Evolutionary conservation across 31 red algal species (phyloP), one percentile per base, ranked within the genome.

Genomic region (Endocladia muricata): DNA sequence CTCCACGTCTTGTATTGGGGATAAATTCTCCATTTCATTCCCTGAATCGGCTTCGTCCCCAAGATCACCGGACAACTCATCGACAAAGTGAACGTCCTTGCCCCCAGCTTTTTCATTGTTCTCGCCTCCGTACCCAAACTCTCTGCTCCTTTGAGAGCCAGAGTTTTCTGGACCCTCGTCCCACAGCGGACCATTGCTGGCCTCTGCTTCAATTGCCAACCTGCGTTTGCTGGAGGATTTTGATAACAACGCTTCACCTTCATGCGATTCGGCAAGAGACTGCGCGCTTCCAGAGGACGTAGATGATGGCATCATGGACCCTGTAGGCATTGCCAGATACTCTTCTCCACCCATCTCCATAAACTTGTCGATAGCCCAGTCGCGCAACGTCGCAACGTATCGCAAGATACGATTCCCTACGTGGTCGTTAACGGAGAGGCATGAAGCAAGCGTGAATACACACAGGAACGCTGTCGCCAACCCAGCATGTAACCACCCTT

Each of bases 401-500:
- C 61, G 42, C 36, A 87, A 38, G 30, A 87, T 87, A 49, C 73
- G 58, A 55, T 87, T 87, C 22, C 83, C 83, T 4, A 87, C 48
- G 29, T 69, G 41, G 2, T 58, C 83, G 25, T 69, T 52, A 15
- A 76, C 73, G 38, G 83, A 87, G n/a, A 87, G 64, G 33, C 83
- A 87, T 28, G 29, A 61, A 49, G 63, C 64, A 15, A 87, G 30
- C 1, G 73, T 87, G n/a, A 77, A 30, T 22, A 75, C 25, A 44
- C 83, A 87, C 3, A 87, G 56, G 25, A 78, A 21, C 32, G 65
- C 72, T 30, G 83, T 87, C 2, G 43, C 21, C 17, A 87, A 19
- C 34, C 73, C 83, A 48, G 83, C 83, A 32, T 41, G 52, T 38
- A 78, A 65, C 74, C 83, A 76, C 23, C 86, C 86, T 81, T 90